phyloP scores from a whole-genome alignment of 2,329 filamentous ascomycete species.

The Thermomyces lanuginosus region DNA sequence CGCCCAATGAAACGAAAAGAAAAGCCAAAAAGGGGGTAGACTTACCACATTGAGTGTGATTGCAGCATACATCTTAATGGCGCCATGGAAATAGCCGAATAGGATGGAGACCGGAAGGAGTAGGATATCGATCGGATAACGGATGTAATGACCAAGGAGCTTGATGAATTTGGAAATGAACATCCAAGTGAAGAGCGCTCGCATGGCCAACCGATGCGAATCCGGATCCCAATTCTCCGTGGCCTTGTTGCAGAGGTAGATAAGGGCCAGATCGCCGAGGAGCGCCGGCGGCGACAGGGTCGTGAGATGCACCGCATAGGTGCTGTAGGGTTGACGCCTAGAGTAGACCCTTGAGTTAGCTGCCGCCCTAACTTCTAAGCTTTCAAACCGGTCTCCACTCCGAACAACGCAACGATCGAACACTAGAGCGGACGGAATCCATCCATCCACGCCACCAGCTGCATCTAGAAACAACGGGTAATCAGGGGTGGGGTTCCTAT shows the following conservation, averaged over 20 bases:
- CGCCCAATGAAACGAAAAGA: too few species aligned
- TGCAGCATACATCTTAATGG: conserved; percentile 81
- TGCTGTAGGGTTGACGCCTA: conserved; percentile 84
- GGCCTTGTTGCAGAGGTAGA: conserved; percentile 53
- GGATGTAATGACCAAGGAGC: conserved; percentile 68
- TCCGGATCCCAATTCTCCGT: conserved; percentile 44
- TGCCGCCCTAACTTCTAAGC: too few species aligned
- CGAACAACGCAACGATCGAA: too few species aligned
- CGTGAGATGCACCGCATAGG: conserved; percentile 81
- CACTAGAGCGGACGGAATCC: too few species aligned
- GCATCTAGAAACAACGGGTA: neutral
- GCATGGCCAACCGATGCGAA: conserved; percentile 40
- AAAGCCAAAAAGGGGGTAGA: conserved; percentile 10
- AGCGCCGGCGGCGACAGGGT: conserved; percentile 84
- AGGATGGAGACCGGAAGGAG: conserved; percentile 71
- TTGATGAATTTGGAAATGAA: conserved; percentile 86
- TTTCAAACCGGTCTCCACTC: too few species aligned
- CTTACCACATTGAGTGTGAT: conserved; percentile 69
- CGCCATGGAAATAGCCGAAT: conserved; percentile 84
- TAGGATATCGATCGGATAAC: conserved; percentile 64
- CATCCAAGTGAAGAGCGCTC: conserved; percentile 55
- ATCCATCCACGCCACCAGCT: too few species aligned
- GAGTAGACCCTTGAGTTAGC: conserved; percentile 14
- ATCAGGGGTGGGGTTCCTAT: neutral
- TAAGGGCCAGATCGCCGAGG: conserved; percentile 55